phyloP scores from a whole-genome alignment of 352 stramenopile genomes.

The Achlya hypogyna region DNA sequence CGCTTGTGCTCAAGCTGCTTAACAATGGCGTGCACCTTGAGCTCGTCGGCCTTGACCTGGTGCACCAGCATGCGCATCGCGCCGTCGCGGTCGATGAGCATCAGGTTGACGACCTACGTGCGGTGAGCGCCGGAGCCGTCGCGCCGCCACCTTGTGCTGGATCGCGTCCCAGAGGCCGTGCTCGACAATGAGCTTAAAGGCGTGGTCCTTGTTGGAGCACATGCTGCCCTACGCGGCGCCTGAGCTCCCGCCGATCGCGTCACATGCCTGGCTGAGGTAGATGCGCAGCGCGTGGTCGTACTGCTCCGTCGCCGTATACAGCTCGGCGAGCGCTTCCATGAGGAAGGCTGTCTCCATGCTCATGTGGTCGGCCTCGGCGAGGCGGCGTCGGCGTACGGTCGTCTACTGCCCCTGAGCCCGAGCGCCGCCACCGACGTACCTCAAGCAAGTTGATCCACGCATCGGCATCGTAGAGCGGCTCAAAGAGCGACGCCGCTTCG shows the following conservation, averaged over 20 bases:
- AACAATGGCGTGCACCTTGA: constrained; percentile 68
- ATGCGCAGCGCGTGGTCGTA: constrained; percentile 77
- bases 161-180: constrained; percentile 74
- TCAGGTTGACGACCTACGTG: constrained; percentile 33
- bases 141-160: constrained; percentile 48
- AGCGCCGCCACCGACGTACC: constrained; percentile 15
- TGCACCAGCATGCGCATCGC: constrained; percentile 72
- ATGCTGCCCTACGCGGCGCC: constrained; percentile 30
- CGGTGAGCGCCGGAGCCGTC: neutral
- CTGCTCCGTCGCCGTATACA: constrained; percentile 75
- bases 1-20: constrained; percentile 60
- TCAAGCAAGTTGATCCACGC: constrained; percentile 80
- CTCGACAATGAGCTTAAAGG: constrained; percentile 75
- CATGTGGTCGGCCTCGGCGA: constrained; percentile 44
- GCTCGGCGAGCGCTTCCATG: constrained; percentile 68
- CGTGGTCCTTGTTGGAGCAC: constrained; percentile 79
- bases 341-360: constrained; percentile 76
- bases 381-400: constrained; percentile 54
- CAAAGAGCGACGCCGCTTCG: constrained; percentile 44
- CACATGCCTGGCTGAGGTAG: constrained; percentile 57
- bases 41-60: constrained; percentile 51
- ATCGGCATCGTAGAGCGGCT: constrained; percentile 67
- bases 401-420: constrained; percentile 1
- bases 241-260: neutral
- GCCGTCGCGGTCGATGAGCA: constrained; percentile 61